A percentile compares a stretch with the other conserved stretches of the same genome.
Conservation (phyloP, 2,329 filamentous ascomycete species). For the Fusarium odoratissimum region DNA sequence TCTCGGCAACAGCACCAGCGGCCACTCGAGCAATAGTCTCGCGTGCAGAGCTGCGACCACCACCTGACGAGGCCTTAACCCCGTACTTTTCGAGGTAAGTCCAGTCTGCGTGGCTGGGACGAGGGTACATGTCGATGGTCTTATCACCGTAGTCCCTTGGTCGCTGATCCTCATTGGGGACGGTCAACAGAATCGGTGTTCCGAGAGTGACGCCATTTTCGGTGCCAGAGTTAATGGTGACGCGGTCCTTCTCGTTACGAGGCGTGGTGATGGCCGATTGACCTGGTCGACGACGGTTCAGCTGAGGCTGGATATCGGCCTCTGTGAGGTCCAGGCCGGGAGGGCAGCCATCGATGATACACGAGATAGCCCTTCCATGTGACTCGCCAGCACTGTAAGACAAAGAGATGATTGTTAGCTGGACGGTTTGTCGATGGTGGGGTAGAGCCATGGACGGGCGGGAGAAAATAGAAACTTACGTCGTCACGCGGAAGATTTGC, state of each 20-base stretch:
- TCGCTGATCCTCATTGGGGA: constrained; percentile 92
- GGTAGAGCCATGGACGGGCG: background rate
- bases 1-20: constrained; percentile 91
- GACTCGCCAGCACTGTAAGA: constrained; percentile 65
- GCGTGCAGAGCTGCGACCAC: constrained; percentile 89
- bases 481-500: constrained; percentile 67
- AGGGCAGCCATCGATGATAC: constrained; percentile 93
- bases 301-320: constrained; percentile 91
- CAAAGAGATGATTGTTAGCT: background rate
- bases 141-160: constrained; percentile 90
- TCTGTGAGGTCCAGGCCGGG: constrained; percentile 89
- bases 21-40: constrained; percentile 96
- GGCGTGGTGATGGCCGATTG: constrained; percentile 93
- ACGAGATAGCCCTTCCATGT: constrained; percentile 92
- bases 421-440: background rate
- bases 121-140: constrained; percentile 92
- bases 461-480: constrained; percentile 63
- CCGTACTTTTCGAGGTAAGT: constrained; percentile 98
- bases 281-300: constrained; percentile 89
- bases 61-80: constrained; percentile 89
- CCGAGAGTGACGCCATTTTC: constrained; percentile 91
- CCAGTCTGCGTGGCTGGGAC: constrained; percentile 94
- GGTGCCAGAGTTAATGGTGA: constrained; percentile 92
- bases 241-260: constrained; percentile 89
- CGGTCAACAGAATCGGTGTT: constrained; percentile 88